These are phyloP conservation scores for Pseudozyma tsukubaensis DNA, from an alignment of 1,284 basidiomycete genomes.

Conservation along the genomic window DNA sequence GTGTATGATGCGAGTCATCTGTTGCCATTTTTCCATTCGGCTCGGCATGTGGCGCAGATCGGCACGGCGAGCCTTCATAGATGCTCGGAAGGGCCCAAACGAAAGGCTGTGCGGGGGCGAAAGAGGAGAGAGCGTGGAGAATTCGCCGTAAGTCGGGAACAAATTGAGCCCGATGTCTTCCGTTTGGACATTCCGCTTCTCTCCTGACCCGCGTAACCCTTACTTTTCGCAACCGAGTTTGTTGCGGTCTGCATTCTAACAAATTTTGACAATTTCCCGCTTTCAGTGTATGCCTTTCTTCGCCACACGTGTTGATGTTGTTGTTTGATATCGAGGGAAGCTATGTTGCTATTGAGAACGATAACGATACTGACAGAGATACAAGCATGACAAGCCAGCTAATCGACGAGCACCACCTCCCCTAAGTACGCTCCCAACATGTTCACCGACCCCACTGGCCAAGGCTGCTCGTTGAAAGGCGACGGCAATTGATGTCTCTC, in stretches of 20 bases:
- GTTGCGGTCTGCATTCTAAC: too few relatives aligned
- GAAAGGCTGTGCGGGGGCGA: too few relatives aligned
- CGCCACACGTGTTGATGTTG: too few relatives aligned
- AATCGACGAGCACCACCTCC: constrained; percentile 8
- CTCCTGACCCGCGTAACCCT: neutral
- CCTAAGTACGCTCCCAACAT: constrained; percentile 17
- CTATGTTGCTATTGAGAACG: neutral
- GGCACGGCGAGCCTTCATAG: too few relatives aligned
- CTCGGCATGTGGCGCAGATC: too few relatives aligned
- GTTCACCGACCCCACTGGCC: constrained; percentile 28
- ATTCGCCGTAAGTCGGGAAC: neutral
- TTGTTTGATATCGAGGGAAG: neutral
- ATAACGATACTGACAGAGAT: neutral
- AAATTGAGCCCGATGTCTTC: neutral
- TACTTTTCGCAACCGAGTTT: too few relatives aligned
- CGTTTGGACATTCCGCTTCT: neutral
- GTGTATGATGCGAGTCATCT: too few relatives aligned
- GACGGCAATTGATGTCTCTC: constrained; percentile 25
- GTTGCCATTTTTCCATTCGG: too few relatives aligned
- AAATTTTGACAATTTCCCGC: too few relatives aligned
- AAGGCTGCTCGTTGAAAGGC: constrained; percentile 21
- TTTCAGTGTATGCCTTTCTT: too few relatives aligned
- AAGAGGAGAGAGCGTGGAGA: too few relatives aligned
- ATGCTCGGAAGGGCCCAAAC: too few relatives aligned
- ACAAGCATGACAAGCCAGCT: neutral